Evolutionary conservation across 805 yeast genomes (phyloP), one percentile per base, ranked within the genome.

Genomic region (Candida vartiovaarae): DNA sequence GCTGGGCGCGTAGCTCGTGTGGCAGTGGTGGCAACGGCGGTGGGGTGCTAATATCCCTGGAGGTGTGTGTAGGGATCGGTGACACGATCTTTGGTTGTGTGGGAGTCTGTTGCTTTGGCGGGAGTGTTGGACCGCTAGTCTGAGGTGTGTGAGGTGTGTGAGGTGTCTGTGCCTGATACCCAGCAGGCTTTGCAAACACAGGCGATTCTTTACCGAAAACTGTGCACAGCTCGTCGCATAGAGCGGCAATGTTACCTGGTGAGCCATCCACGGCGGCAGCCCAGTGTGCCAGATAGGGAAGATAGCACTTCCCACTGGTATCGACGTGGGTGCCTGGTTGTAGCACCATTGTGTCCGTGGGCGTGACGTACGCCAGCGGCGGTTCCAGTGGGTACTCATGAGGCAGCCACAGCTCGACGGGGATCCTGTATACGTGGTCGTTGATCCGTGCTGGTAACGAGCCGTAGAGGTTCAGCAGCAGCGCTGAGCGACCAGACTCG

Each of bases 401-500:
- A 0, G 95, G 95, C 5, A 90, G 55, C 95, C 95, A 88, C 4
- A 89, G 60, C 42, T 78, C 79, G 9, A 88, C 54, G 0, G 89
- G 90, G 15, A 76, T 63, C n/a, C 65, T 62, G 49, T 70, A 66
- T 0, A 54, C 52, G 0, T 53, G 44, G 2, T 60, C 59, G 10
- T 52, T 53, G 9, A 63, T 59, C 4, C 50, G 35, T 1, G 64
- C 58, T 3, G 72, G 71, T 4, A 82, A 51, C 0, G 71, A 63
- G 0, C 96, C 96, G 51, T 72, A 72, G 2, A 90, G 48, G 47
- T 80, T 79, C 8, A 89, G 65, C 39, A 88, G 65, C 20, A 88
- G 67, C 23, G 72, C 68, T 2, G 83, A 67, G 9, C 58, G 59
- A 2, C 96, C 96, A 2, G 65, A 51, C n/a, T 71, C 72, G 41